phyloP scores from a whole-genome alignment of 805 yeast genomes.

The Myxozyma udenii region DNA sequence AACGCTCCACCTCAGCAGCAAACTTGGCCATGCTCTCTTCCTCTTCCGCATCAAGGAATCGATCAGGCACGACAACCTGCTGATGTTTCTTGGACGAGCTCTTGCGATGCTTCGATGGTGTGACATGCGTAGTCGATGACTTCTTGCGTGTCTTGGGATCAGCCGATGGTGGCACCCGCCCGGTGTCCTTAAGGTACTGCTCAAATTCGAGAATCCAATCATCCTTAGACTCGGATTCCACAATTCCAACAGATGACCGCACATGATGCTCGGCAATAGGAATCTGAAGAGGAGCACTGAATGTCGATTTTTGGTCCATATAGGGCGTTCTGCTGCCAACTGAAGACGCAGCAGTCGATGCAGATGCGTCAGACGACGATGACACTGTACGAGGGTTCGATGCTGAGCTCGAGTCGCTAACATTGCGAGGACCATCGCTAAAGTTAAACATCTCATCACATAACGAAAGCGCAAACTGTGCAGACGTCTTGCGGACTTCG shows the following conservation, averaged over 20 bases:
- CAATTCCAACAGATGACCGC: neutral
- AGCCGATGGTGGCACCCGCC: neutral
- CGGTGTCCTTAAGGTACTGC: slow-evolving; percentile 2
- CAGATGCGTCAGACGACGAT: slow-evolving; percentile 4
- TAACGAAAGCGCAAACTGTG: slow-evolving; percentile 25
- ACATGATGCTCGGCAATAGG: neutral
- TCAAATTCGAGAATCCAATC: slow-evolving; percentile 19
- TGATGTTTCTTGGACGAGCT: no score
- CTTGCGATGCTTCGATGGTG: neutral
- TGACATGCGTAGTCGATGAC: neutral
- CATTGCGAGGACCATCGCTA: neutral
- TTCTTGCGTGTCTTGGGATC: neutral
- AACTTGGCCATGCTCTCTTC: slow-evolving; percentile 8
- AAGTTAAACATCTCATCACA: slow-evolving; percentile 24
- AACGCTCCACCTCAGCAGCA: slow-evolving; percentile 18
- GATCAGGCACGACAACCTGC: neutral
- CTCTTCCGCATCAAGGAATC: slow-evolving; percentile 26
- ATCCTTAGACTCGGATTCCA: slow-evolving; percentile 3
- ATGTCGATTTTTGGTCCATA: neutral
- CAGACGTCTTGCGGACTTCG: slow-evolving; percentile 22
- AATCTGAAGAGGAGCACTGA: neutral
- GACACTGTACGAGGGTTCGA: slow-evolving; percentile 11
- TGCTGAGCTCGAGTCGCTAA: slow-evolving; percentile 9
- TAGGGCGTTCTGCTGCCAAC: slow-evolving; percentile 6
- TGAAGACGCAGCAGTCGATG: slow-evolving; percentile 19